Evolutionary conservation across 352 stramenopile genomes (phyloP), one percentile per base, ranked within the genome.

Genomic region (Pythium oligandrum): DNA sequence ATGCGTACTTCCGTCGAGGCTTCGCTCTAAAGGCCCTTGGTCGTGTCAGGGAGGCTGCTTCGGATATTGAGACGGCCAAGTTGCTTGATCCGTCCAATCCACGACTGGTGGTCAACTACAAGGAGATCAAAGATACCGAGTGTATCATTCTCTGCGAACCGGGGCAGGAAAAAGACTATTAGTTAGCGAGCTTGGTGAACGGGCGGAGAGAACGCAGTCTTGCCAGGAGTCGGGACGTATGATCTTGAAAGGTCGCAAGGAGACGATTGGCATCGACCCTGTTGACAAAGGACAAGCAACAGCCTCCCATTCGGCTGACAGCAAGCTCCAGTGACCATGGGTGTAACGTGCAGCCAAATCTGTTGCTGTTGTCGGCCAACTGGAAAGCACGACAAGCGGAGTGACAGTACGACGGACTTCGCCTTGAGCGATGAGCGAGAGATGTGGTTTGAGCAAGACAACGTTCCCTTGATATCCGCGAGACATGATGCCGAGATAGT

Each of bases 1-100:
- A 93, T 46, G 84, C 86, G 6, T 83, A 89, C 48, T 93, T 95
- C 51, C 74, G 85, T n/a, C 75, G 83, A 7, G 84, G 68, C 8
- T 92, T 93, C 59, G 73, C 76, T 9, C 71, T 75, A 42, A 90
- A 91, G 53, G 58, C 78, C 3, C 52, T 93, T 0, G 79, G 80
- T 4, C 33, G 81, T 40, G 61, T 90, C 11, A 65, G 62, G 5
- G 68, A 76, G 8, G 83, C 84, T 0, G 78, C 78, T 0, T 51
- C 62, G 5, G 85, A 95, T 51, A 83, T 95, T 26, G 75, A 93
- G 68, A 80, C 67, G 7, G 83, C 83, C 40, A 82, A 76, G 37
- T 44, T 70, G 12, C 62, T 93, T 34, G 77, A 86, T 31, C 83
- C 83, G 26, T 73, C 53, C 33, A 87, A 91, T 53, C 73, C 83